phyloP scores from a whole-genome alignment of 148 eudicot species.

The Tetragonia tetragonoides region DNA sequence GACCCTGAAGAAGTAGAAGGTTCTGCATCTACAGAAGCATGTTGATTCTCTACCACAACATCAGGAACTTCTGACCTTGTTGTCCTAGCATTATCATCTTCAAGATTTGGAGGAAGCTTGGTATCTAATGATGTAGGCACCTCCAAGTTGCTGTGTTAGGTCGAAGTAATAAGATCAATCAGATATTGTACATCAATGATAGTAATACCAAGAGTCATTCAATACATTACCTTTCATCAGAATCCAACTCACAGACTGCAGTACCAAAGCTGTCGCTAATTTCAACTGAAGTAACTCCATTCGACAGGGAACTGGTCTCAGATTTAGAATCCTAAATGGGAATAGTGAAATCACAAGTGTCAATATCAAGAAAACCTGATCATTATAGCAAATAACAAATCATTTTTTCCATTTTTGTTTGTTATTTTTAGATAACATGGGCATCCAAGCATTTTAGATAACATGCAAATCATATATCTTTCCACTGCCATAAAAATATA shows the following conservation, averaged over 20 bases:
- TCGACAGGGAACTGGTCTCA: slow-evolving; percentile 42
- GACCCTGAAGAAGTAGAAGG: slow-evolving; percentile 42
- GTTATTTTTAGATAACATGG: no score
- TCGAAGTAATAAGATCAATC: slow-evolving; percentile 12
- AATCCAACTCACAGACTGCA: slow-evolving; percentile 34
- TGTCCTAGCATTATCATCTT: slow-evolving; percentile 37
- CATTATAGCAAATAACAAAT: no score
- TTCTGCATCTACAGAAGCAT: slow-evolving; percentile 27
- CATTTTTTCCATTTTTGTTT: no score
- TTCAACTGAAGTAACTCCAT: slow-evolving; percentile 45
- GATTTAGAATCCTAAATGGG: slow-evolving; percentile 45
- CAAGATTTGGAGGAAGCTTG: slow-evolving; percentile 31
- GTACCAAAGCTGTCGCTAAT: slow-evolving; percentile 31
- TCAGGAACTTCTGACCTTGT: slow-evolving; percentile 40
- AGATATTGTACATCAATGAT: background rate
- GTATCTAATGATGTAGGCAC: slow-evolving; percentile 39
- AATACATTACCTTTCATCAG: slow-evolving; percentile 46
- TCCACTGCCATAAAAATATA: background rate
- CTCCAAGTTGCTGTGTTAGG: slow-evolving; percentile 46
- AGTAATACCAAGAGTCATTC: background rate
- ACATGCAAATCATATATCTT: background rate
- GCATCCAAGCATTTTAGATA: no score
- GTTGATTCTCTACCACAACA: slow-evolving; percentile 35
- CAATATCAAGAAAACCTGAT: background rate
- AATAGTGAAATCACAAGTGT: slow-evolving; percentile 8